phyloP scores from a whole-genome alignment of 225 moss, liverwort and hornwort genomes.

The Anthoceros angustus region DNA sequence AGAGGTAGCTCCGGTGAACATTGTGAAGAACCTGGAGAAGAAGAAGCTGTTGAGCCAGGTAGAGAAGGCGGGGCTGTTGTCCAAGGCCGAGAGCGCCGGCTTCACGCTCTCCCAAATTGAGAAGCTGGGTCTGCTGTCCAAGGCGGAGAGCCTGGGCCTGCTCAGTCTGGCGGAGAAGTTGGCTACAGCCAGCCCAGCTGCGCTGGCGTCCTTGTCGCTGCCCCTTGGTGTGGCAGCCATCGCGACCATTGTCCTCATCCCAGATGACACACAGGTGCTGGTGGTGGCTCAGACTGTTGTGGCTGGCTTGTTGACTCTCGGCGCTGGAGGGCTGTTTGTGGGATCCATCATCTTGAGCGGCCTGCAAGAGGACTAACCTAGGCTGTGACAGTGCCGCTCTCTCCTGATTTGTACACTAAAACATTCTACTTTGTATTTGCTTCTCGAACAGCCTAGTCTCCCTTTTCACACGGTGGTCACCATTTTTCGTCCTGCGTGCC shows the following conservation, averaged over 20 bases:
- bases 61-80: conserved; percentile 76
- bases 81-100: conserved; percentile 74
- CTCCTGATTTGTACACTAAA: not conserved
- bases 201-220: conserved; percentile 53
- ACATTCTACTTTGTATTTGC: not conserved
- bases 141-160: conserved; percentile 80
- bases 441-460: not conserved
- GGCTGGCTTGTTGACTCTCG: conserved; percentile 34
- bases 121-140: conserved; percentile 73
- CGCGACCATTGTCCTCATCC: conserved; percentile 44
- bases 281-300: conserved; percentile 45
- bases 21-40: conserved; percentile 81
- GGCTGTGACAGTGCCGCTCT: not conserved
- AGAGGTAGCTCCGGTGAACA: conserved; percentile 48
- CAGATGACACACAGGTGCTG: conserved; percentile 37
- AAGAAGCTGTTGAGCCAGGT: conserved; percentile 76
- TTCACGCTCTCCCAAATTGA: conserved; percentile 71
- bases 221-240: conserved; percentile 52
- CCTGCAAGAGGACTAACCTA: conserved; percentile 58
- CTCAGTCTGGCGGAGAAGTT: conserved; percentile 71
- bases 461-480: no score
- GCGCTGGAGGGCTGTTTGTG: conserved; percentile 48
- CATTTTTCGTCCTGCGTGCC: no score
- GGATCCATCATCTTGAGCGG: conserved; percentile 59
- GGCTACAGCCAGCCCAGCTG: conserved; percentile 50